Percentiles rank a stretch among this genome's conserved stretches.
Evolutionary conservation across 495 filamentous ascomycete species (phyloP).

Genomic region (Hapsidospora chrysogenum): DNA sequence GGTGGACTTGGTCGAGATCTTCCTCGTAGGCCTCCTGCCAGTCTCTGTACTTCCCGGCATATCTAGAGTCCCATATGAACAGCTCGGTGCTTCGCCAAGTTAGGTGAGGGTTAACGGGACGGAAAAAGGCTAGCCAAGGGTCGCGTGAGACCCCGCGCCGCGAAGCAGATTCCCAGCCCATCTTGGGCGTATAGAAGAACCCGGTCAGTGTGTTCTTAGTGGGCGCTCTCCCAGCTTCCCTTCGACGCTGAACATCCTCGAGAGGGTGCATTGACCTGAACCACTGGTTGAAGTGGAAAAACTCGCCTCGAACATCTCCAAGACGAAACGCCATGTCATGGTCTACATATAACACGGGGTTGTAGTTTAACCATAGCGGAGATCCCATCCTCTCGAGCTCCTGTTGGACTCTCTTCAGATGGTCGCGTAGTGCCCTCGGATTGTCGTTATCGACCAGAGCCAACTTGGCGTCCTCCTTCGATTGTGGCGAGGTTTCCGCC

Average conservation of each 20-base stretch:
- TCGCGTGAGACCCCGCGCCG: conserved; percentile 8
- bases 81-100: conserved; percentile 14
- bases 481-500: no score
- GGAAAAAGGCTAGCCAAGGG: conserved; percentile 24
- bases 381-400: background rate
- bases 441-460: background rate
- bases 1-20: conserved; percentile 23
- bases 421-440: background rate
- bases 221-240: background rate
- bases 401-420: background rate
- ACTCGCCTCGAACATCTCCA: conserved; percentile 5
- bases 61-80: conserved; percentile 28
- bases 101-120: conserved; percentile 16
- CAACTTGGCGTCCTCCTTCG: no score
- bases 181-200: conserved; percentile 27
- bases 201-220: conserved; percentile 20
- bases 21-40: conserved; percentile 2
- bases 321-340: background rate
- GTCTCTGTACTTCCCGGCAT: conserved; percentile 6
- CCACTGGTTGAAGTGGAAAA: conserved; percentile 13
- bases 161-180: no score
- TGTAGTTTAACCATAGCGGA: background rate
- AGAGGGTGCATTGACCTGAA: conserved; percentile 8
- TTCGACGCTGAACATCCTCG: background rate
- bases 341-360: background rate